Base-by-base conservation (phyloP, 768 basidiomycete genomes). In the Lentinus brumalis region DNA sequence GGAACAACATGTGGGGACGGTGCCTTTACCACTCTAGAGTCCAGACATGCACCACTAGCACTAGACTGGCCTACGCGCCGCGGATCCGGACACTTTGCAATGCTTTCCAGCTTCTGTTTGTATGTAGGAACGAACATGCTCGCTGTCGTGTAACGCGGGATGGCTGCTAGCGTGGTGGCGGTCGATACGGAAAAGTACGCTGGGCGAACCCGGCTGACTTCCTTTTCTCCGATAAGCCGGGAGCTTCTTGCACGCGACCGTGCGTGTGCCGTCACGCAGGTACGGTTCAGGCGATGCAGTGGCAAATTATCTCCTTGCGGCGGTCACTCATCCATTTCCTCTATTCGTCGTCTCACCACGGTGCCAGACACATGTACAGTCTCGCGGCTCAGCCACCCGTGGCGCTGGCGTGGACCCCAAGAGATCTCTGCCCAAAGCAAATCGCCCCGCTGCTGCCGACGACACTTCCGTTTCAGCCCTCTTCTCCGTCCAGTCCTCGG, bases 401-500 rank as follows among this genome's bases (percentile, higher is more conserved):
- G 56, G 61, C 61, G 53, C 56, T 35, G 44, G 55, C 50, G 55
- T 57, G 56, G 46, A 32, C 21, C 21, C 21, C 52, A 38, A 56
- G 41, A 56, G 10, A 35, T 35, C 9, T n/a, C 16, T 52, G 45
- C 56, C 56, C 56, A 41, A 40, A 47, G 50, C 54, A 15, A 32
- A 51, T 46, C 11, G 50, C 29, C 35, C 38, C 18, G 52, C 58
- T 35, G 51, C 44, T 47, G 58, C 51, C 32, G 51, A 49, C 41
- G 44, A 51, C 52, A 44, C 44, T 59, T 29, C 35, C 58, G 45
- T 59, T 59, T 35, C 44, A 29, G 52, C 41, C 42, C 14, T 51
- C 53, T 32, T 59, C 21, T 46, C 57, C 56, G 35, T 51, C 29
- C 26, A 18, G 21, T 54, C 61, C 61, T 62, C 61, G 56, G 61